Evolutionary conservation across 2,329 filamentous ascomycete species (phyloP).

Genomic region (Colletotrichum sp.): DNA sequence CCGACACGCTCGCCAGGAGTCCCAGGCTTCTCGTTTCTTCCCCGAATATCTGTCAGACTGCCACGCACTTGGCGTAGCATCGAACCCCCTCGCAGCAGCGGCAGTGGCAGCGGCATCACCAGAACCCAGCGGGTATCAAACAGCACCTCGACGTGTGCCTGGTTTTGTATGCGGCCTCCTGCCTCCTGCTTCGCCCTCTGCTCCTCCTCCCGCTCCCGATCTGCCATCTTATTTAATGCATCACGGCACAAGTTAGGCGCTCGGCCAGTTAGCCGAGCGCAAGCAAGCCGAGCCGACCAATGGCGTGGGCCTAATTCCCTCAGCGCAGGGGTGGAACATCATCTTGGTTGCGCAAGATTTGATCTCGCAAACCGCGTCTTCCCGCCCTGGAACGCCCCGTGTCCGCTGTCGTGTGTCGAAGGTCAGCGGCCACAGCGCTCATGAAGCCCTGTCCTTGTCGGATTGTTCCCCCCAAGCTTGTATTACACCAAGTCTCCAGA

Average conservation of each 20-base stretch:
- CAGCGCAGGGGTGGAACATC: background rate
- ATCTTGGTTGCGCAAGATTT: constrained; percentile 17
- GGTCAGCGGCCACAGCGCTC: background rate
- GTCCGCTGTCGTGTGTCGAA: constrained; percentile 4
- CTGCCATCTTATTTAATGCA: background rate
- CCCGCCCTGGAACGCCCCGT: constrained; percentile 14
- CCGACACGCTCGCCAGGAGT: constrained; percentile 5
- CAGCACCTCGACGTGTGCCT: background rate
- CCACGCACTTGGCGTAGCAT: constrained; percentile 6
- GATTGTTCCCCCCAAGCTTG: background rate
- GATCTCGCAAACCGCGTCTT: constrained; percentile 19
- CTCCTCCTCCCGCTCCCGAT: background rate
- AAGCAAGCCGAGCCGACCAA: constrained; percentile 7
- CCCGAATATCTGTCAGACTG: background rate
- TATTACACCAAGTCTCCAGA: background rate
- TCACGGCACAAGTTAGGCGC: background rate
- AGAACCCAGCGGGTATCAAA: background rate
- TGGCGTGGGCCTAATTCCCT: background rate
- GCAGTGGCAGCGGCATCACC: background rate
- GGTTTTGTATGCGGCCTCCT: background rate
- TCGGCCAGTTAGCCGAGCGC: constrained; percentile 6
- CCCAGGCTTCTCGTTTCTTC: background rate
- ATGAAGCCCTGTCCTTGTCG: constrained; percentile 7
- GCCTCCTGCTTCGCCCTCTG: background rate
- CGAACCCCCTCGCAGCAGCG: background rate